Evolutionary conservation across 805 yeast species (phyloP).

Genomic region (Schwanniomyces yamadae): DNA sequence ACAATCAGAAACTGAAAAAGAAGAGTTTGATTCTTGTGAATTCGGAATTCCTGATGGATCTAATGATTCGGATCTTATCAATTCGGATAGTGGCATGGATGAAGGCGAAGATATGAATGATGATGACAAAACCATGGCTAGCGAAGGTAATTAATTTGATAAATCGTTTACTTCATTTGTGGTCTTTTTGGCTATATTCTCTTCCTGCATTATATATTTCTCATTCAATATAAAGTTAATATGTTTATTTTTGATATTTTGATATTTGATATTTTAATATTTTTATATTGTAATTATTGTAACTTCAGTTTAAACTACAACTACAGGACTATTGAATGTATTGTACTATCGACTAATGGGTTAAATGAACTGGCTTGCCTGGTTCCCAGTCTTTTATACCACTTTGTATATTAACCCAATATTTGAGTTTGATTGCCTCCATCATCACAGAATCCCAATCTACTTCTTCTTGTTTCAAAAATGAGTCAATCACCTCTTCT

Average conservation of each 20-base stretch:
- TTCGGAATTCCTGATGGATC: conserved; percentile 47
- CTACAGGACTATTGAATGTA: no score
- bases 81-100: conserved; percentile 24
- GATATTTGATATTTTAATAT: no score
- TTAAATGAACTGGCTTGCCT: conserved; percentile 61
- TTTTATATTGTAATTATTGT: no score
- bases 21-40: conserved; percentile 65
- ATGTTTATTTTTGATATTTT: no score
- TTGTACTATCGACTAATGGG: no score
- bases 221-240: no score
- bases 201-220: no score
- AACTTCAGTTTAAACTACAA: no score
- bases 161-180: not conserved
- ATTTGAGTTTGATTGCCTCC: conserved; percentile 71
- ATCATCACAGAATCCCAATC: conserved; percentile 60
- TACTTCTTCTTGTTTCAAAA: conserved; percentile 39
- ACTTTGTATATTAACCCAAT: conserved; percentile 76
- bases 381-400: conserved; percentile 79
- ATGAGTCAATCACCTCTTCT: conserved; percentile 43
- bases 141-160: conserved; percentile 25
- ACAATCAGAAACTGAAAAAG: conserved; percentile 53
- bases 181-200: no score
- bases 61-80: conserved; percentile 7
- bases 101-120: conserved; percentile 29
- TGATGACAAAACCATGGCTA: conserved; percentile 44